Base-by-base conservation (phyloP, 148 eudicot species). In the Spergularia bocconei region DNA sequence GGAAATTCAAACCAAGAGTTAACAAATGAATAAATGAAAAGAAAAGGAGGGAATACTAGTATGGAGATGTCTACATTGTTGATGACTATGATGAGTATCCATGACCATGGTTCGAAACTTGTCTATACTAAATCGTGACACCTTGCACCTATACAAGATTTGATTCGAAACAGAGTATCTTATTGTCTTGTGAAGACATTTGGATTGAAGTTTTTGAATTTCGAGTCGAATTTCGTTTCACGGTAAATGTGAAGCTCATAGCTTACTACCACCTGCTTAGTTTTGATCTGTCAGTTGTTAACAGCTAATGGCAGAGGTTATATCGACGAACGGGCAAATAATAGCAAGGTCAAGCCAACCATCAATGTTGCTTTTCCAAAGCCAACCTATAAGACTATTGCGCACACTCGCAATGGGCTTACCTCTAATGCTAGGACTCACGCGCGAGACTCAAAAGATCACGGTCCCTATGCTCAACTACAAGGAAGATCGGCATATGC, bases 351-450 rank as follows among this genome's bases (percentile, higher is more conserved):
- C 95, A 2, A 88, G 89, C 79, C 91, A 79, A 29, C 98, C 98
- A 9, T 80, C 90, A 69, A 93, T 93, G 95, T 41, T 91, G 56
- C 80, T 56, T 5, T 93, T 86, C 69, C 79, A 85, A 50, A 91
- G 98, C 84, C 79, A 76, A 47, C 93, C 91, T 0, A 69, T 94
- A 21, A 82, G 91, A 20, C 79, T 83, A 5, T 77, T 84, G 47
- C 85, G 84, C 6, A 87, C 91, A 11, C 77, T 86, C 29, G 64
- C 85, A 9, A 82, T 85, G 85, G 80, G 86, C 7, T 25, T 88
- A n/a, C 98, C 97, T 1, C 52, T 94, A 56, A 7, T 94, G 14
- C 71, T 94, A 6, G 98, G 97, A 11, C 61, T 92, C n/a, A 78
- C 84, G 2, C 62, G 64, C 0, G 97, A 94, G 69, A 86, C 95